phyloP scores from a whole-genome alignment of 345 rosid genomes.

The Eucalyptus rudis region DNA sequence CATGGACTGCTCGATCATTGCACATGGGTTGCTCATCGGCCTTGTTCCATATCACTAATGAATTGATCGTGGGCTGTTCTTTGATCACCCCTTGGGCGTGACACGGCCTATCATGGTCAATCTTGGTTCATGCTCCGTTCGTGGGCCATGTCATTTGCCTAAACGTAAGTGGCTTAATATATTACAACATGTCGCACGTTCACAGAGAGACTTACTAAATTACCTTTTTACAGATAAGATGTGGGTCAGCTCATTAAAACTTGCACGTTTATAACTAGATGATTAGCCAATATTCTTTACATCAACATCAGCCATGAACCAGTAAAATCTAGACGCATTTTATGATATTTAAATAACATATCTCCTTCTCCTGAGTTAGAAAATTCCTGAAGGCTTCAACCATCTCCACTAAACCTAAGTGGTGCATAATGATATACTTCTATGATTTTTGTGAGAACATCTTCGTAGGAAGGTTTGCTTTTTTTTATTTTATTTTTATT shows the following conservation, averaged over 20 bases:
- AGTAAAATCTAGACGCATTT: neutral
- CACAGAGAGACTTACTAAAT: neutral
- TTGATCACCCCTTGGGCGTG: too few relatives aligned
- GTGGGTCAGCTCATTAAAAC: neutral
- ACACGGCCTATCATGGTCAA: too few relatives aligned
- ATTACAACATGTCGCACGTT: neutral
- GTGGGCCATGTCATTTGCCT: neutral
- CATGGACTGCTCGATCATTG: too few relatives aligned
- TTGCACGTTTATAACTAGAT: neutral
- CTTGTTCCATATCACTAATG: too few relatives aligned
- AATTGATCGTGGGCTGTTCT: too few relatives aligned
- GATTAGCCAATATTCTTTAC: neutral
- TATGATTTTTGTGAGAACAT: neutral
- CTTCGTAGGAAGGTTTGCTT: neutral
- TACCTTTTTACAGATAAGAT: neutral
- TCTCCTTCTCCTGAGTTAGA: neutral
- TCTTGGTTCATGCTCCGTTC: too few relatives aligned
- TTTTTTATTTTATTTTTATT: too few relatives aligned
- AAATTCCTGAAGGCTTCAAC: neutral
- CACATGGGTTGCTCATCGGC: too few relatives aligned
- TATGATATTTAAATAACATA: neutral
- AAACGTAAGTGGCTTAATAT: neutral
- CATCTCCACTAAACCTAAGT: neutral
- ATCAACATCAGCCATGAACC: neutral
- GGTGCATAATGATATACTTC: neutral